Base-by-base conservation (phyloP, 2,329 filamentous ascomycete species). In the Aspergillus ibericus region DNA sequence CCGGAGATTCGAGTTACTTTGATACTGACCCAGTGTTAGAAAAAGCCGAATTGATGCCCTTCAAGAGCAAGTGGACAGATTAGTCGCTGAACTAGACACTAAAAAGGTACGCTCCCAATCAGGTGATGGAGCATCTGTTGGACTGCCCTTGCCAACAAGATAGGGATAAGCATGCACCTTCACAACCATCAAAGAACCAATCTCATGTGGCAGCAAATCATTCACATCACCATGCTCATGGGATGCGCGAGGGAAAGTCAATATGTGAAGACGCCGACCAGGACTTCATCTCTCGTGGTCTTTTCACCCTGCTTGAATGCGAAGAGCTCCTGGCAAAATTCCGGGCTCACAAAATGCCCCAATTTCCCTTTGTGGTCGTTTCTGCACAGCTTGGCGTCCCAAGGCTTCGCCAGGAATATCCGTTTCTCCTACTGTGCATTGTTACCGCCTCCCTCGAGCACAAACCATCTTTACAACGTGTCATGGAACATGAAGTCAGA, bases 321-420 rank as follows among this genome's bases (percentile, higher is more conserved):
- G 1, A 34, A 42, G 25, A 40, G 13, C 52, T 58, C 0, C 18
- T 58, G 16, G 36, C 16, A 10, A 58, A 55, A n/a, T 60, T 55
- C 18, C 55, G 55, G 12, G 20, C 13, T 7, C 42, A 38, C 12
- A 60, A 58, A 22, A 50, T 55, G 55, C 55, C 51, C n/a, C 40
- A 58, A 18, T 60, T 58, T 20, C 55, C 55, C 12, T 60, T 60
- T 27, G 53, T 56, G 4, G 32, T 59, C 4, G 32, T 59, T 13
- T 44, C 35, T 15, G n/a, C 42, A 29, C 25, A 42, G 6, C n/a
- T 50, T 13, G 25, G 40, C 12, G 27, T 46, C 7, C 18, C 35
- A 5, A 50, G 18, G 5, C 29, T 60, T 16, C 46, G 44, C 3
- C 18, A 32, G 9, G 25, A 60, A 18, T 48, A 8, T 2, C 55